phyloP scores from a whole-genome alignment of 2,329 filamentous ascomycete species.

The Thelonectria rubi region DNA sequence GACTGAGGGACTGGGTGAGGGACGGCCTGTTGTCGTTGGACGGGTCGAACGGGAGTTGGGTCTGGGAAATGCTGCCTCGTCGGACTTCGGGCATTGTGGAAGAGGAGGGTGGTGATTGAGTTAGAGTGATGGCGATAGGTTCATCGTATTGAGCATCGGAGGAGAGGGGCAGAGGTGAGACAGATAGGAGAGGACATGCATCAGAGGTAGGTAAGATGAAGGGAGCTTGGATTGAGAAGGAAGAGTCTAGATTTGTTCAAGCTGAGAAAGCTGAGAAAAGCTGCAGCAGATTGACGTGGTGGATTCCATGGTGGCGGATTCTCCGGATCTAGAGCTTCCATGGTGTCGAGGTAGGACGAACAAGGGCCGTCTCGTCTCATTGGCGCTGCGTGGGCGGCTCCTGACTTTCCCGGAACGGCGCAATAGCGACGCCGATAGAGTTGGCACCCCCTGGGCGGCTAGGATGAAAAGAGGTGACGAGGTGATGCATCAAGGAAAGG shows the following conservation, averaged over 20 bases:
- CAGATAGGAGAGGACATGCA: too few relatives aligned
- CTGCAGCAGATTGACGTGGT: background rate
- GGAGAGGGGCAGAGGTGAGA: background rate
- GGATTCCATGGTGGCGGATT: slow-evolving; percentile 19
- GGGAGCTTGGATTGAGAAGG: background rate
- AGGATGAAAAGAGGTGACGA: too few relatives aligned
- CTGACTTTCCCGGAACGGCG: background rate
- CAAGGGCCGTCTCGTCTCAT: background rate
- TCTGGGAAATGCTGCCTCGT: slow-evolving; percentile 38
- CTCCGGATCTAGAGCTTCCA: slow-evolving; percentile 15
- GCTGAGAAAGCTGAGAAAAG: background rate
- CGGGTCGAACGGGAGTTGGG: slow-evolving; percentile 33
- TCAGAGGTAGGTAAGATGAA: background rate
- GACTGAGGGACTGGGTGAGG: slow-evolving; percentile 24
- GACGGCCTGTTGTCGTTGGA: slow-evolving; percentile 27
- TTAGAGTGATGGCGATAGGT: background rate
- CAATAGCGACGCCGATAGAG: background rate
- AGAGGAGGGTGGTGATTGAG: background rate
- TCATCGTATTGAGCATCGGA: slow-evolving; percentile 13
- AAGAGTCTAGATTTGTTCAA: background rate
- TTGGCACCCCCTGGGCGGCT: background rate
- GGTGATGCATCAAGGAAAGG: background rate
- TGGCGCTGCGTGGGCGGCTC: background rate
- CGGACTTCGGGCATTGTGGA: slow-evolving; percentile 44
- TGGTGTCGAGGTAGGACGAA: slow-evolving; percentile 13